Evolutionary conservation across 352 stramenopile species (phyloP).

Genomic region (Pythium grandisporangium): DNA sequence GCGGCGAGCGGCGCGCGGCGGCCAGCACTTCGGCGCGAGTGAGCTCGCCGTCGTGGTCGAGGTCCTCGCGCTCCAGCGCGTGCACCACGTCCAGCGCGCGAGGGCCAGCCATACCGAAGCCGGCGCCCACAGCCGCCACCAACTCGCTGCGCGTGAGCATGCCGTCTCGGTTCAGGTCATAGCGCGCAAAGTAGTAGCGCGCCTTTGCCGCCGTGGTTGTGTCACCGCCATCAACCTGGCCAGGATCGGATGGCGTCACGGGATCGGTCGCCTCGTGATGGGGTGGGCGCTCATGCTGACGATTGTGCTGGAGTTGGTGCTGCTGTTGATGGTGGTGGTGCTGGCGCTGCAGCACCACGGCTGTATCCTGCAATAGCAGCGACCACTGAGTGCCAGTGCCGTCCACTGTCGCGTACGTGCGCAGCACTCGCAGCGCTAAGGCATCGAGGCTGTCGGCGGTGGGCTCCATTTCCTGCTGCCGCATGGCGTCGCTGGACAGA

Average conservation of each 20-base stretch:
- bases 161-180: slow-evolving; percentile 20
- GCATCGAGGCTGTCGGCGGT: slow-evolving; percentile 13
- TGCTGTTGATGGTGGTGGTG: too few relatives aligned
- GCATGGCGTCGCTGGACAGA: neutral
- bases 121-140: slow-evolving; percentile 20
- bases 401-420: slow-evolving; percentile 13
- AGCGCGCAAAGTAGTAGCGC: slow-evolving; percentile 32
- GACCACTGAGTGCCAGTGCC: slow-evolving; percentile 6
- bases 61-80: slow-evolving; percentile 25
- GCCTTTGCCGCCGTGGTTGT: slow-evolving; percentile 20
- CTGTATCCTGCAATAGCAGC: slow-evolving; percentile 20
- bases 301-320: too few relatives aligned
- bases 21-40: slow-evolving; percentile 26
- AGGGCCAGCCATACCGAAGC: slow-evolving; percentile 29
- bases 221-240: slow-evolving; percentile 7
- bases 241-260: too few relatives aligned
- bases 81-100: slow-evolving; percentile 27
- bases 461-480: neutral
- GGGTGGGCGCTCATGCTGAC: too few relatives aligned
- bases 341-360: slow-evolving; percentile 19
- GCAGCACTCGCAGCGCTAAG: slow-evolving; percentile 13
- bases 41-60: slow-evolving; percentile 26
- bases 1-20: slow-evolving; percentile 16
- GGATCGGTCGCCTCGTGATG: too few relatives aligned
- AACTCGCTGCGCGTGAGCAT: slow-evolving; percentile 20